Evolutionary conservation across 225 moss, liverwort and hornwort species (phyloP), one percentile per base, ranked within the genome.

Genomic region (Polytrichum formosum): DNA sequence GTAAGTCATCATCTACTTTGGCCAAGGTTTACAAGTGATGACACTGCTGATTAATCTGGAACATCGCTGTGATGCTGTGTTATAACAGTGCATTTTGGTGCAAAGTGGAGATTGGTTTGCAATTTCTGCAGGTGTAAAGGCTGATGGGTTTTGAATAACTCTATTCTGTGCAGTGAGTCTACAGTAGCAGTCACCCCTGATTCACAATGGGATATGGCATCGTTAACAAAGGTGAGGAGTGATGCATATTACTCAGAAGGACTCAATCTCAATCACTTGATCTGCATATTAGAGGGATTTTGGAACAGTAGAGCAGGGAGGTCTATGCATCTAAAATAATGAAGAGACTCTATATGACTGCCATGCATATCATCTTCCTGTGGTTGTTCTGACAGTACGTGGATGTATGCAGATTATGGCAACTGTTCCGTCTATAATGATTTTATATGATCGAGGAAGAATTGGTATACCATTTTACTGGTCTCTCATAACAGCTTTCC

Each of bases 371-470:
- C 10, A 46, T 46, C 46, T 46, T 7, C 13, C 46, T 46, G 46
- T 46, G 10, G 13, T 46, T 46, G 16, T 46, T 46, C 16, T 13
- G 16, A 46, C 46, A 46, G 46, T 16, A 46, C 2, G 46, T 46
- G 19, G 53, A 73, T 64, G 28, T 73, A 17, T 88, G 85, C 85
- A 90, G 91, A 84, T 91, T 69, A 88, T 92, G 91, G 89, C 87
- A 67, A 92, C 90, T 67, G 85, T 85, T 26, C 91, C 91, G 53
- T 85, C 85, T 69, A 83, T 90, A 68, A 92, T 92, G 91, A 85
- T 92, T 69, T 74, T 92, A 59, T 92, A 87, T 72, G 91, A 90
- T 58, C 87, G 77, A 67, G 87, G 87, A 53, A 69, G 78, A 78
- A 86, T 91, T 74, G 90, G 90, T 90, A 85, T 26, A 69, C 61